A percentile compares a stretch with the other conserved stretches of the same genome.
Conservation (phyloP, 345 rosid species). For the Angophora floribunda region DNA sequence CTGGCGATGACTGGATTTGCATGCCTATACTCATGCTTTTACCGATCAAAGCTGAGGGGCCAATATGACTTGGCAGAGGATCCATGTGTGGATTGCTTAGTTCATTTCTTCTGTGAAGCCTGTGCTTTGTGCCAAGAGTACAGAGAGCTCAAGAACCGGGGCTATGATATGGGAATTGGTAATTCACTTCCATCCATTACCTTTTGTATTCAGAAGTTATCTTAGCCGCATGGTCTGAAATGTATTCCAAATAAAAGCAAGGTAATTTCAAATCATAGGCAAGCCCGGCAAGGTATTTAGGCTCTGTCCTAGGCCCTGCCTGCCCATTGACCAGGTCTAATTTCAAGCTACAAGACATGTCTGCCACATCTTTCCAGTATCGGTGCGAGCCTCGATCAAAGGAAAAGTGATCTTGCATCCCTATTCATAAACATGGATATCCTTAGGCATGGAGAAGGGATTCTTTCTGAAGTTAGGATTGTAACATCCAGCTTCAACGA, state of each 20-base stretch:
- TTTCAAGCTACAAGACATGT: background rate
- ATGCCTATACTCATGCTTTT: constrained; percentile 30
- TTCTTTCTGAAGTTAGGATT: background rate
- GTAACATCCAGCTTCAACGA: background rate
- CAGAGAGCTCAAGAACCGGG: constrained; percentile 36
- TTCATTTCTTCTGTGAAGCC: constrained; percentile 33
- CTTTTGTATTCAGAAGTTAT: background rate
- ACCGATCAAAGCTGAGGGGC: constrained; percentile 29
- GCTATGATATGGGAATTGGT: constrained; percentile 50
- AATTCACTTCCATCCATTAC: background rate
- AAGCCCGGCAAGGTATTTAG: background rate
- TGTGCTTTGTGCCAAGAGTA: constrained; percentile 45
- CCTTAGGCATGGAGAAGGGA: background rate
- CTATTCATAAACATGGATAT: background rate
- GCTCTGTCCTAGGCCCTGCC: background rate
- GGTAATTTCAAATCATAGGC: background rate
- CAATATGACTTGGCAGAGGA: constrained; percentile 36
- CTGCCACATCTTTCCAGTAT: background rate
- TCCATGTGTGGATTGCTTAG: constrained; percentile 43
- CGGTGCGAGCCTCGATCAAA: background rate
- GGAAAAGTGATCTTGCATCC: background rate
- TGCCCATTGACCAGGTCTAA: background rate
- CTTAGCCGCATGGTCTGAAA: background rate
- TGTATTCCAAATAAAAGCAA: background rate
- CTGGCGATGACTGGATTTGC: constrained; percentile 20